Conservation (phyloP, 1,284 basidiomycete genomes). For the Retiboletus flavoniger region DNA sequence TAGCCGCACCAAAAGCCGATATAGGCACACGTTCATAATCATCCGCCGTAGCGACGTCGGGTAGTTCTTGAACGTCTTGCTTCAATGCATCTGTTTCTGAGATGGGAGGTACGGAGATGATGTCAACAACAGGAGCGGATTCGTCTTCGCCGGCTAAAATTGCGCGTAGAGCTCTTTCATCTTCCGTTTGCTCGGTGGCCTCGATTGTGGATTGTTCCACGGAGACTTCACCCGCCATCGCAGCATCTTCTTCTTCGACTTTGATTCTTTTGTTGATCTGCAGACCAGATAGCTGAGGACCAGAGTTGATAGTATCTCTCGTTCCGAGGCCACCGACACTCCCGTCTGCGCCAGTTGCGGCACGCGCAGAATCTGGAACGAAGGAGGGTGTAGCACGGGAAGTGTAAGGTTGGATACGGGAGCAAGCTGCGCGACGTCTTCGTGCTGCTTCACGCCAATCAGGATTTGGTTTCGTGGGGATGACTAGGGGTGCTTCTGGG, state of each 20-base stretch:
- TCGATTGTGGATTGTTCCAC: slow-evolving; percentile 27
- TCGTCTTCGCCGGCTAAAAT: slow-evolving; percentile 57
- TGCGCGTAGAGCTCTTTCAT: slow-evolving; percentile 71
- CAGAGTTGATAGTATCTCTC: slow-evolving; percentile 65
- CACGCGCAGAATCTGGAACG: slow-evolving; percentile 65
- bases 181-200: slow-evolving; percentile 54
- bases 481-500: slow-evolving; percentile 70
- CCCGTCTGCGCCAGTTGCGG: slow-evolving; percentile 67
- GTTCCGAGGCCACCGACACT: slow-evolving; percentile 79
- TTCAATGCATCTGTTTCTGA: slow-evolving; percentile 79
- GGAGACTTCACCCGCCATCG: slow-evolving; percentile 13
- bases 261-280: slow-evolving; percentile 46
- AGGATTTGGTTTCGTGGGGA: slow-evolving; percentile 77
- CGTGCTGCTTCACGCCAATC: slow-evolving; percentile 84
- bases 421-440: slow-evolving; percentile 40
- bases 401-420: slow-evolving; percentile 13
- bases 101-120: slow-evolving; percentile 56
- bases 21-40: slow-evolving; percentile 93
- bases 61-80: slow-evolving; percentile 77
- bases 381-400: slow-evolving; percentile 40
- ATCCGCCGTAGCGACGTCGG: slow-evolving; percentile 72
- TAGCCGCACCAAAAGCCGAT: slow-evolving; percentile 89
- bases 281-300: slow-evolving; percentile 62
- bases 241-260: slow-evolving; percentile 27
- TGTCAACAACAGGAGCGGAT: slow-evolving; percentile 42